phyloP scores from a whole-genome alignment of 257 asterid genomes.

The Paraleonurus japonicus region DNA sequence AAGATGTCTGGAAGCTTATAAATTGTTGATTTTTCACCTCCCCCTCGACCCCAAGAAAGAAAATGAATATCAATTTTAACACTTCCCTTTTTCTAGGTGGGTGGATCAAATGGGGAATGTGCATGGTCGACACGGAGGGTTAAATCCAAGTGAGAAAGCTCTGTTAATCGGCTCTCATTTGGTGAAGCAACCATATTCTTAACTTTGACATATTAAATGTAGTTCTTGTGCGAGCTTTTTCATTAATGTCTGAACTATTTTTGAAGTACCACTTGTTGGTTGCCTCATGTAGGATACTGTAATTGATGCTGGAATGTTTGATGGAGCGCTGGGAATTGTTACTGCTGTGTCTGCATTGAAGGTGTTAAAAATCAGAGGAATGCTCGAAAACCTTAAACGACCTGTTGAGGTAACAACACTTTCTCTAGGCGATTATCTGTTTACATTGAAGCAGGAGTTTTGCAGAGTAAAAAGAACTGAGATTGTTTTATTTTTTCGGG shows the following conservation, averaged over 20 bases:
- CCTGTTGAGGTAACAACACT: constrained; percentile 79
- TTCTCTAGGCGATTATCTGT: neutral
- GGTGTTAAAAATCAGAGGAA: constrained; percentile 59
- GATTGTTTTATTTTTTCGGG: neutral
- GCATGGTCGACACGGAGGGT: constrained; percentile 87
- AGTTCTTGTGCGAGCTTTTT: constrained; percentile 1
- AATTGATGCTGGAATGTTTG: constrained; percentile 89
- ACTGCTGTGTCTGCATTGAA: constrained; percentile 81
- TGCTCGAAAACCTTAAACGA: constrained; percentile 59
- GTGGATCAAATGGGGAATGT: constrained; percentile 96
- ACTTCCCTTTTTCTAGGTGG: constrained; percentile 58
- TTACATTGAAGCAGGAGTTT: neutral
- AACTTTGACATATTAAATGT: constrained; percentile 14
- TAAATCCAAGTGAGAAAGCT: constrained; percentile 76
- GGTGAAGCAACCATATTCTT: constrained; percentile 51
- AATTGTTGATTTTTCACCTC: neutral
- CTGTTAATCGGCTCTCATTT: constrained; percentile 95
- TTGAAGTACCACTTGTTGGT: neutral
- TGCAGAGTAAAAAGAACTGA: neutral
- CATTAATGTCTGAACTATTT: neutral
- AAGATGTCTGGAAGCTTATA: constrained; percentile 23
- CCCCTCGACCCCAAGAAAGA: neutral
- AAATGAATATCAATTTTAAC: constrained; percentile 1
- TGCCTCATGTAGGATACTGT: constrained; percentile 78
- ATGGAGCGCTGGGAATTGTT: constrained; percentile 85